These are phyloP conservation scores for Aquilaria agallochum DNA, from an alignment of 441 rosid species.

Conservation along the genomic window DNA sequence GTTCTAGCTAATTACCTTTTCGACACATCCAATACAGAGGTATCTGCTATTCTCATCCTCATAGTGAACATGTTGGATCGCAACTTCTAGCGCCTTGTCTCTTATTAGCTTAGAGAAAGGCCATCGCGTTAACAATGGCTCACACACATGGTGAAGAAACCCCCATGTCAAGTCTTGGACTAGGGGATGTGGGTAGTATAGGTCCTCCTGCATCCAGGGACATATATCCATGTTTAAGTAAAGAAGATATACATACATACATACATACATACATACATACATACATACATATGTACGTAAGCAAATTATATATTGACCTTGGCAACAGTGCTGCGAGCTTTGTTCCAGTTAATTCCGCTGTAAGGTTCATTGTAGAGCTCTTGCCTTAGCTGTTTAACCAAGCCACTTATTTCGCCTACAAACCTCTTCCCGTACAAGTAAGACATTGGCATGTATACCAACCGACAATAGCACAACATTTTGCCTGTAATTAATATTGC, in stretches of 20 bases:
- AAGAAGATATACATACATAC: no score
- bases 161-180: conserved; percentile 58
- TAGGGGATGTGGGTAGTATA: conserved; percentile 47
- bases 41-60: conserved; percentile 57
- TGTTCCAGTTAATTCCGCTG: conserved; percentile 41
- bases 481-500: conserved; percentile 26
- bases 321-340: conserved; percentile 33
- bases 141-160: conserved; percentile 36
- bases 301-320: conserved; percentile 20
- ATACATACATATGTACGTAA: no score
- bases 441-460: conserved; percentile 62
- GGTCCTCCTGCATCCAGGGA: conserved; percentile 40
- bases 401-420: conserved; percentile 38
- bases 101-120: conserved; percentile 44
- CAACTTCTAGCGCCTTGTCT: conserved; percentile 38
- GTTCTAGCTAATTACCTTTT: conserved; percentile 28
- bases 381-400: conserved; percentile 34
- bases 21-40: conserved; percentile 51
- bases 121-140: conserved; percentile 46
- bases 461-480: conserved; percentile 40
- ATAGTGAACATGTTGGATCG: conserved; percentile 50
- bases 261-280: no score
- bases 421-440: conserved; percentile 54
- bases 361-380: conserved; percentile 50
- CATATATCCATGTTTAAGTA: no score